Evolutionary conservation across 176 grass and related monocot genomes (phyloP).

Genomic region (Chrysopogon serrulatus): DNA sequence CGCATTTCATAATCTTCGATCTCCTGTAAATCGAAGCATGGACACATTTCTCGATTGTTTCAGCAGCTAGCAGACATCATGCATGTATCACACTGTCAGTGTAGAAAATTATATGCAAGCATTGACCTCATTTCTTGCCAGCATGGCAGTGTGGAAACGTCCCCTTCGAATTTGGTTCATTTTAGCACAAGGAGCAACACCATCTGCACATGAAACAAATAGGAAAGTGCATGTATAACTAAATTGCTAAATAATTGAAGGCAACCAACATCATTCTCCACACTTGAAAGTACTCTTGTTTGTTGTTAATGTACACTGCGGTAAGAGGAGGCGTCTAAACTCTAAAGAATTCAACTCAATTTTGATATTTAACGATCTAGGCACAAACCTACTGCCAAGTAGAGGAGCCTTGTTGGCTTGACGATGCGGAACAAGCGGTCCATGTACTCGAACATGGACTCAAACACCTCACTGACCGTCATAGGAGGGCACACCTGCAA

Average conservation of each 20-base stretch:
- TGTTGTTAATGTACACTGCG: background rate
- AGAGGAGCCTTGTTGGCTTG: conserved; percentile 53
- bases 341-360: background rate
- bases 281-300: background rate
- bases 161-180: conserved; percentile 62
- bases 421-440: conserved; percentile 48
- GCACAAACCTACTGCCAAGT: conserved; percentile 45
- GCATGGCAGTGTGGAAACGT: conserved; percentile 49
- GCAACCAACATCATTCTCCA: background rate
- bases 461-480: conserved; percentile 55
- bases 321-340: background rate
- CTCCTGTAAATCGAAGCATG: conserved; percentile 30
- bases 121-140: conserved; percentile 29
- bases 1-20: conserved; percentile 17
- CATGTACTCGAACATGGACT: conserved; percentile 55
- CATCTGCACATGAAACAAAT: conserved; percentile 35
- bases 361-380: background rate
- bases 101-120: background rate
- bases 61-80: background rate
- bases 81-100: background rate
- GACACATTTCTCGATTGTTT: background rate
- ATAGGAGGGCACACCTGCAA: conserved; percentile 27
- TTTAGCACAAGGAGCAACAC: conserved; percentile 66
- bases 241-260: background rate
- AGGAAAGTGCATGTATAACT: background rate